Percentiles rank a stretch among this genome's conserved stretches.
Evolutionary conservation across 768 basidiomycete species (phyloP).

Genomic region (Kwoniella heveanensis): DNA sequence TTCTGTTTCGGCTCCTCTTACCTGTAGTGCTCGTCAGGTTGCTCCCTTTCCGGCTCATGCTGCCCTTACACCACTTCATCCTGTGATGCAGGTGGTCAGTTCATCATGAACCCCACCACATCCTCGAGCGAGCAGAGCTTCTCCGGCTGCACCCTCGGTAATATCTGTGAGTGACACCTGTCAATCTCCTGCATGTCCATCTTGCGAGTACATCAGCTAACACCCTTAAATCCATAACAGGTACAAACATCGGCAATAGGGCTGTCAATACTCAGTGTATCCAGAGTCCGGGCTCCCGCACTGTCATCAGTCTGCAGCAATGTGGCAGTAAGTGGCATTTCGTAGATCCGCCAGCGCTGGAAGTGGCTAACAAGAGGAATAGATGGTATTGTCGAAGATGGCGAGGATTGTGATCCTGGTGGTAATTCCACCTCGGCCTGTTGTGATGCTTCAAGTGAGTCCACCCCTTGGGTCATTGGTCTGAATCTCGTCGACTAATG

Average conservation of each 20-base stretch:
- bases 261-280: conserved; percentile 69
- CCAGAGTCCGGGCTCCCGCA: conserved; percentile 62
- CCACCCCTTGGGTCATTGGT: neutral
- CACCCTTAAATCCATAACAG: conserved; percentile 53
- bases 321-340: conserved; percentile 54
- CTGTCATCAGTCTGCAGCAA: conserved; percentile 42
- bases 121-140: conserved; percentile 69
- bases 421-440: conserved; percentile 63
- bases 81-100: conserved; percentile 69
- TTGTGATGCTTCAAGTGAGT: conserved; percentile 68
- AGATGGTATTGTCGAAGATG: conserved; percentile 58
- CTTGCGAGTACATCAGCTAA: neutral
- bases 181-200: too few species aligned
- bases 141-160: conserved; percentile 77
- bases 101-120: conserved; percentile 79
- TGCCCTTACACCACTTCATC: conserved; percentile 67
- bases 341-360: too few species aligned
- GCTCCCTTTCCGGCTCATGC: conserved; percentile 64
- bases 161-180: conserved; percentile 69
- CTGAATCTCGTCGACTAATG: too few species aligned
- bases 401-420: conserved; percentile 86
- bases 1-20: neutral
- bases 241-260: conserved; percentile 64
- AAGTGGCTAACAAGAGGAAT: neutral
- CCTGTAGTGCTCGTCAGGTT: conserved; percentile 67